Evolutionary conservation across 495 filamentous ascomycete genomes (phyloP).

Genomic region (Filosporella fistucella): DNA sequence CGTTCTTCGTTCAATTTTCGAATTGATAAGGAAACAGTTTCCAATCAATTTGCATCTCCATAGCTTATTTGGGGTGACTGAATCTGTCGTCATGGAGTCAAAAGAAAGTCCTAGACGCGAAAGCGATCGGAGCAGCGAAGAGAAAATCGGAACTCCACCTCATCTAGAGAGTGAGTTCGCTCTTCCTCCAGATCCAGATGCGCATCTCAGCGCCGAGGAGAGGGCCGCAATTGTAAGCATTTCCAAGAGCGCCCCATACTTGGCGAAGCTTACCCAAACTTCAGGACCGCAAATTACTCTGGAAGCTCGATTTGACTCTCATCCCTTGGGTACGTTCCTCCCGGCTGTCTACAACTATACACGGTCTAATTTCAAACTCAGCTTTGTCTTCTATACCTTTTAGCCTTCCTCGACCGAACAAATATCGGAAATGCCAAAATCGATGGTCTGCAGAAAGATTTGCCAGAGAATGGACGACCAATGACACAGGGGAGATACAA

Average conservation of each 20-base stretch:
- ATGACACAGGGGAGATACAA: conserved; percentile 74
- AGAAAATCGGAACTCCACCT: background rate
- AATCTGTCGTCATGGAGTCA: too few relatives aligned
- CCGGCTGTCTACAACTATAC: background rate
- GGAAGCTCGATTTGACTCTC: conserved; percentile 65
- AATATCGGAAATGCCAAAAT: conserved; percentile 91
- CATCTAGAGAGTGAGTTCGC: background rate
- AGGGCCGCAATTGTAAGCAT: conserved; percentile 58
- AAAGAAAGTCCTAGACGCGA: background rate
- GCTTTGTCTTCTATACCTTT: conserved; percentile 79
- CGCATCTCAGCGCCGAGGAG: conserved; percentile 56
- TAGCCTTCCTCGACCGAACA: conserved; percentile 78
- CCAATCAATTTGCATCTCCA: too few relatives aligned
- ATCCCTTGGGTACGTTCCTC: conserved; percentile 60
- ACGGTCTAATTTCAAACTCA: conserved; percentile 12
- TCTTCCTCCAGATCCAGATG: conserved; percentile 43
- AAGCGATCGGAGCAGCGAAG: conserved; percentile 1
- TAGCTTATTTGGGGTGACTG: too few relatives aligned
- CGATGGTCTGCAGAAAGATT: conserved; percentile 59
- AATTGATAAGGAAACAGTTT: too few relatives aligned
- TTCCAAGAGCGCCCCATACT: background rate
- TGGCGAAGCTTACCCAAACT: conserved; percentile 8
- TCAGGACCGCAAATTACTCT: conserved; percentile 63
- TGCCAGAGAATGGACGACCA: too few relatives aligned
- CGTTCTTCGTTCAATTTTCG: too few relatives aligned